phyloP scores from a whole-genome alignment of 306 rosid species.

The Chamaecrista fasciculata region DNA sequence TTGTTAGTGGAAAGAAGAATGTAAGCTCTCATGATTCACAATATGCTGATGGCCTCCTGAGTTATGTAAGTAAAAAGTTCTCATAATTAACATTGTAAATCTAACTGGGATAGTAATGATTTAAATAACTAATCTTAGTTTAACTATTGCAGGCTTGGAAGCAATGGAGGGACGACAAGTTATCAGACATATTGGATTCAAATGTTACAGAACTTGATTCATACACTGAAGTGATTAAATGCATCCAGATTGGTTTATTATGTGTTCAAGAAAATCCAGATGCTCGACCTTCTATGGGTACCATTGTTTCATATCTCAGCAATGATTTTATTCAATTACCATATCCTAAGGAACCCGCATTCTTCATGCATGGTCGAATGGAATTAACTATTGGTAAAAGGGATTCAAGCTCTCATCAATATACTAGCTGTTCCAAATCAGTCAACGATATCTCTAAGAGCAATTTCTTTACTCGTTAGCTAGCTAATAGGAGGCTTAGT shows the following conservation, averaged over 20 bases:
- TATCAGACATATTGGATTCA: neutral
- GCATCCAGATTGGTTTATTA: constrained; percentile 38
- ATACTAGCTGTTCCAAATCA: neutral
- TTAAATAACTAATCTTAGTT: neutral
- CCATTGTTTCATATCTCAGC: constrained; percentile 22
- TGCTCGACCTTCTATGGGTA: constrained; percentile 33
- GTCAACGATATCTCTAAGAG: neutral
- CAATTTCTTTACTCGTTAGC: neutral
- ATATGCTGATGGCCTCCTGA: neutral
- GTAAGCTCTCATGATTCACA: neutral
- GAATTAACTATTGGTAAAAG: neutral
- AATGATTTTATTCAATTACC: constrained; percentile 23
- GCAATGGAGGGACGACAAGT: constrained; percentile 27
- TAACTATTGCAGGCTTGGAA: constrained; percentile 30
- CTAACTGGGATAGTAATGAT: neutral
- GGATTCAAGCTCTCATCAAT: neutral
- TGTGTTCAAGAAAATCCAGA: constrained; percentile 43
- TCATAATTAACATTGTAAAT: neutral
- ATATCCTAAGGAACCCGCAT: constrained; percentile 26
- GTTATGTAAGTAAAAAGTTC: constrained; percentile 20
- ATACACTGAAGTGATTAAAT: constrained; percentile 7
- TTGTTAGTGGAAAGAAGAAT: constrained; percentile 20
- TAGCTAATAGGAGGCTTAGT: neutral
- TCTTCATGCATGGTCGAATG: neutral
- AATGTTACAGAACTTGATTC: neutral